Conservation (phyloP, 176 grass and related monocot genomes). For the Neostapfia colusana region DNA sequence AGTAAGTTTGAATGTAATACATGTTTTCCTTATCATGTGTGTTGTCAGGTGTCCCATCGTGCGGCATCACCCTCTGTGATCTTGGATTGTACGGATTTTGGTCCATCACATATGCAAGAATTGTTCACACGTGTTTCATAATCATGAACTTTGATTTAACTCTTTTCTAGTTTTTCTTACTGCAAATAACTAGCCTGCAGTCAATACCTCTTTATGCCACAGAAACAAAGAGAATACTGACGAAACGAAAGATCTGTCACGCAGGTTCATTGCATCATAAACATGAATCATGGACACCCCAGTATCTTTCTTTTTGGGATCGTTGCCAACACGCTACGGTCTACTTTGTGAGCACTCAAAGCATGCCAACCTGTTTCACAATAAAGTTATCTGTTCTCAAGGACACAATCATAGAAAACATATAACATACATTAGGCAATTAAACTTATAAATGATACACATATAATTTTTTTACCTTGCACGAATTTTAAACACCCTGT, state of each 20-base stretch:
- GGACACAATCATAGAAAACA: neutral
- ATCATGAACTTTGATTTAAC: neutral
- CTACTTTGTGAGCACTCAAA: conserved; percentile 4
- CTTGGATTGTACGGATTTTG: too few relatives aligned
- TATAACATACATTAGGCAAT: neutral
- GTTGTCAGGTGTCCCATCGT: too few relatives aligned
- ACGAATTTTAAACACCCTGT: conserved; percentile 17
- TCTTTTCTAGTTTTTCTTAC: neutral
- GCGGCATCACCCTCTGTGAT: too few relatives aligned
- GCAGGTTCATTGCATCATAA: conserved; percentile 15
- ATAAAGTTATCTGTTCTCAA: neutral
- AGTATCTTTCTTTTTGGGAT: conserved; percentile 9
- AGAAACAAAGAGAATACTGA: neutral
- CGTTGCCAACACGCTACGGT: neutral
- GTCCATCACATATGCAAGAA: too few relatives aligned
- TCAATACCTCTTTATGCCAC: neutral
- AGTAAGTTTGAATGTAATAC: too few relatives aligned
- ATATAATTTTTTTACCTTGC: neutral
- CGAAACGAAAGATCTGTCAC: neutral
- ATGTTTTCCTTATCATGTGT: too few relatives aligned
- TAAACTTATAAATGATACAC: neutral
- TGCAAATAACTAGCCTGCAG: neutral
- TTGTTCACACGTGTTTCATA: neutral
- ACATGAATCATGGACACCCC: neutral
- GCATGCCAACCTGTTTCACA: neutral